Evolutionary conservation across 257 asterid species (phyloP), one percentile per base, ranked within the genome.

Genomic region (Salvia hispanica): DNA sequence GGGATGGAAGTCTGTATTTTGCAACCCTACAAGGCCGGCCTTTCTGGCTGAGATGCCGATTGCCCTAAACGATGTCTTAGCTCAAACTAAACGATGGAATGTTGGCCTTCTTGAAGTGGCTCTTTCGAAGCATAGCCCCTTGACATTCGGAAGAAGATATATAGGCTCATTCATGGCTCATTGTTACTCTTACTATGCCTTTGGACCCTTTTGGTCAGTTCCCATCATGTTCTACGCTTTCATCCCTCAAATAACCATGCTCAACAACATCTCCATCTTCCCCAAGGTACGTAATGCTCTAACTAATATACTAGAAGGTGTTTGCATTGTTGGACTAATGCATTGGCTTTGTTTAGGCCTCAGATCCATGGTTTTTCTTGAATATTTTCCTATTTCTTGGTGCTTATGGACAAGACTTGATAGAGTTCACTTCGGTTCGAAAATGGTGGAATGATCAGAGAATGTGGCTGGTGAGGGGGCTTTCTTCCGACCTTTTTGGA

Each of bases 391-490:
- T 89, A 4, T 84, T 80, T 28, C 25, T 90, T 0, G 96, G 97
- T 34, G 86, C 96, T 10, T 86, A 81, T 13, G 85, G 78, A 11
- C 98, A 87, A 81, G 95, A 92, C 55, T 88, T 62, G 5, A 3
- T 78, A 3, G 86, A 87, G 58, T 89, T 83, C 87, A 62, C 86
- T 33, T 73, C 76, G 7, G 71, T 78, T 11, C 63, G n/a, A 58
- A 74, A 85, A 64, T 92, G 97, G 97, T 90, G 96, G 95, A 88
- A 58, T 67, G 91, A 88, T 42, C 97, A 92, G 73, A 86, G 98
- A 69, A 86, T 89, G 83, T 90, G 96, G 95, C 74, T 84, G 5
- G 70, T 88, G 4, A 81, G 84, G 34, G 86, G 81, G 1, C 78
- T 90, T 44, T 72, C 95, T 2, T 80, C 83, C 3, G 75, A 31